phyloP scores from a whole-genome alignment of 345 rosid genomes.

The Salix viminalis region DNA sequence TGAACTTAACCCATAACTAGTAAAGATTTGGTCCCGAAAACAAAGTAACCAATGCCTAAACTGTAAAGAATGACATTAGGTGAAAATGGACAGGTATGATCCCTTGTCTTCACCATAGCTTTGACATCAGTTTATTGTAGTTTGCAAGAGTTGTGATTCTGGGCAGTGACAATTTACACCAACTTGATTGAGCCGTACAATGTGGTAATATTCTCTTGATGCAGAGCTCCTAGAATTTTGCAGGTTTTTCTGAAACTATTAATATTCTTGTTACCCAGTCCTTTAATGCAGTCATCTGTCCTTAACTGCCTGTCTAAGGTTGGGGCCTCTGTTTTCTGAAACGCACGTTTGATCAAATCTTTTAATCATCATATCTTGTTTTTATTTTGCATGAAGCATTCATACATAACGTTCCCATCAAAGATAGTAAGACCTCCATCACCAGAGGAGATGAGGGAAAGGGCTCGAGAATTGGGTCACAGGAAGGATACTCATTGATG shows the following conservation, averaged over 20 bases:
- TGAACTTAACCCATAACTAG: background rate
- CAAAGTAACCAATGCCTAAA: background rate
- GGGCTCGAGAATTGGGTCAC: slow-evolving; percentile 55
- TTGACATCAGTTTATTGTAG: background rate
- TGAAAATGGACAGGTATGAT: background rate
- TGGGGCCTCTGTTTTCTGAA: background rate
- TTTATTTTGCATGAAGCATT: slow-evolving; percentile 35
- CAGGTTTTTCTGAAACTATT: background rate
- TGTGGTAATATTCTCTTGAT: background rate
- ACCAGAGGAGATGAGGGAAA: slow-evolving; percentile 66
- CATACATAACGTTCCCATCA: slow-evolving; percentile 52
- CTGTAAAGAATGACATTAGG: background rate
- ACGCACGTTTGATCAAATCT: background rate
- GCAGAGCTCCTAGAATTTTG: background rate
- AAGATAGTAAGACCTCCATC: slow-evolving; percentile 54
- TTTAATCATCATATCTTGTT: background rate
- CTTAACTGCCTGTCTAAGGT: background rate
- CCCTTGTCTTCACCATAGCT: background rate
- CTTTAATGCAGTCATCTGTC: background rate
- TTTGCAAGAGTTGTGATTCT: background rate
- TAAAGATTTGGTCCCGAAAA: background rate
- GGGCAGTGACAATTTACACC: background rate
- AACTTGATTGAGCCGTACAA: background rate
- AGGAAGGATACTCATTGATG: slow-evolving; percentile 30
- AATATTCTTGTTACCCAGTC: background rate